Base-by-base conservation (phyloP, 2,329 filamentous ascomycete species). In the Pseudopithomyces chartarum region DNA sequence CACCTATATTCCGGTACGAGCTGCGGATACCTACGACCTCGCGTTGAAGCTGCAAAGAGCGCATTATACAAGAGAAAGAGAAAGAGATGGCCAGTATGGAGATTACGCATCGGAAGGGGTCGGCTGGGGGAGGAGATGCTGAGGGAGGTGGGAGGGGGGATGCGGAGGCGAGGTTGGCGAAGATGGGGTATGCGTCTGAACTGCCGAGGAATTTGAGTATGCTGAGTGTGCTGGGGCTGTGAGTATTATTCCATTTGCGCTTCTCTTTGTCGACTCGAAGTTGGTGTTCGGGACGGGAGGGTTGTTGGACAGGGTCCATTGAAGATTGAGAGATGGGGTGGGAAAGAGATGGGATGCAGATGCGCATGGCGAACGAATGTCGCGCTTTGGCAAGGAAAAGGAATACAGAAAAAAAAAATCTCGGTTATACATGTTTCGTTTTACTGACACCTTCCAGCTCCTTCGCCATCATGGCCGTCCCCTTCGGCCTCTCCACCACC, bases 381-480 rank as follows among this genome's bases (percentile, higher is more conserved):
- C n/a, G n/a, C n/a, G n/a, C n/a, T n/a, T n/a, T n/a, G n/a, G n/a
- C n/a, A n/a, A n/a, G 26, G 26, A 13, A n/a, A 22, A 36, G 33
- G 13, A 15, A 13, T 48, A 15, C 7, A n/a, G 13, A 53, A 26
- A 20, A 46, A 53, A 11, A 10, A 6, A 8, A 29, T 29, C 8
- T 29, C 26, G 8, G 8, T 29, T 29, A 8, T 8, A 29, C 8
- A 29, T 29, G 13, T 40, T 11, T 19, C 19, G n/a, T 6, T 5
- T n/a, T 17, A 20, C 49, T 67, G 46, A 65, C 38, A 43, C 34
- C 38, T 7, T 19, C 60, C 60, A 80, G 79, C 61, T 89, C 87
- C 43, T 91, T 91, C 69, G 88, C 88, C 50, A 90, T 91, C 73
- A 90, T 91, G 87, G 88, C 88, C 11, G 87, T 87, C 11, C 87